Evolutionary conservation across 2,329 filamentous ascomycete genomes (phyloP), one percentile per base, ranked within the genome.

Genomic region (Stemphylium vesicarium): DNA sequence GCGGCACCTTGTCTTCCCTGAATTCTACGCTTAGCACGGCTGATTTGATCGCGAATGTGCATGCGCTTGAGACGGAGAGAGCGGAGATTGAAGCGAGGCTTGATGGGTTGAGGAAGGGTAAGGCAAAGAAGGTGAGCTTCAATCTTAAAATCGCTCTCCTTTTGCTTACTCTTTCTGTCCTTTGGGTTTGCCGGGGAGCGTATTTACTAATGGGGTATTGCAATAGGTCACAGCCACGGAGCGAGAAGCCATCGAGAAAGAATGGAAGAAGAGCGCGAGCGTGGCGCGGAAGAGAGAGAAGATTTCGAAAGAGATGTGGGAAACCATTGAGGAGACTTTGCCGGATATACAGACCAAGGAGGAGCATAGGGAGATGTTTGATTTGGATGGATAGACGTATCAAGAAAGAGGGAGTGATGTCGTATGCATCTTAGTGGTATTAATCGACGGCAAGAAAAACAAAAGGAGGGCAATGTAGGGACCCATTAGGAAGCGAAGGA

Each of bases 261-360:
- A 81, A 52, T 80, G 79, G 73, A 78, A 72, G 58, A 71, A 70
- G 58, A 83, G 81, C 64, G 43, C 47, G 57, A 57, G 70, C 64
- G 70, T 77, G 39, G 76, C 72, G 35, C 66, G 52, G 26, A 67
- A 68, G 40, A 79, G 84, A 54, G 77, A 77, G 69, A 79, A 72
- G 66, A 82, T 85, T 60, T 79, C 77, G 46, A 68, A 62, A 43
- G 80, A 84, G 56, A 64, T 85, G 62, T 86, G 83, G 84, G 72
- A 60, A 44, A 65, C 72, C 51, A 80, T 83, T 59, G 77, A 77
- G 53, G 82, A 81, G 39, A 65, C 75, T 26, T 54, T 85, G 59
- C 74, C 78, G 29, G 81, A 82, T 52, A 75, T 73, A 38, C 79
- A 81, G 71, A 75, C 64, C 18, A 76, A 69, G 56, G 78, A 76